Percentiles rank a stretch among this genome's conserved stretches.
phyloP scores from a whole-genome alignment of 2,329 filamentous ascomycete species.

The Fulvia fulva region DNA sequence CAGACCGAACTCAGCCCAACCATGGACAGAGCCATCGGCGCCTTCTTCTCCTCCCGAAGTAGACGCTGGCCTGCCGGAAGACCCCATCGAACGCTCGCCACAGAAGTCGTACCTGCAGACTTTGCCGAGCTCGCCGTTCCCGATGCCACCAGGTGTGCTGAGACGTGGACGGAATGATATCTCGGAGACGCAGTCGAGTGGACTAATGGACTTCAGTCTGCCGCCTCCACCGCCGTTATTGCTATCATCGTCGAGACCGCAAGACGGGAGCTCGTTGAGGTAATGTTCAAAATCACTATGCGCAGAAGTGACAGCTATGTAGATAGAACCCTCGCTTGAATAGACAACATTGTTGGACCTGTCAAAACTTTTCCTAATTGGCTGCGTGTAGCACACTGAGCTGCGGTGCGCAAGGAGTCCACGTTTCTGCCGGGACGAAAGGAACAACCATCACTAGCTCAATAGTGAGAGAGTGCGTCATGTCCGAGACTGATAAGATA shows the following conservation, averaged over 20 bases:
- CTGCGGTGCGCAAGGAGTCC: no score
- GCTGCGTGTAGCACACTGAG: background rate
- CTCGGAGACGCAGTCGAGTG: slow-evolving; percentile 6
- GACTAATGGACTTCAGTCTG: slow-evolving; percentile 10
- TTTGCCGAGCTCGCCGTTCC: slow-evolving; percentile 16
- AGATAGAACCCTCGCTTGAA: background rate
- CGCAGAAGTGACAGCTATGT: background rate
- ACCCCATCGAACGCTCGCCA: background rate
- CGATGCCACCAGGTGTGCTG: slow-evolving; percentile 6
- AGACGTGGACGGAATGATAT: background rate
- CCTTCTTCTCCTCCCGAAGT: background rate
- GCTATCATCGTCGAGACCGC: background rate
- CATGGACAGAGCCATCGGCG: background rate
- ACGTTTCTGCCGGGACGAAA: no score
- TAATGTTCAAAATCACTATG: background rate
- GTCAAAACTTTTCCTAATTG: background rate
- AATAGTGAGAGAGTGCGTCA: background rate
- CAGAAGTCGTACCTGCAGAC: slow-evolving; percentile 1
- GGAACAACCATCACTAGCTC: background rate
- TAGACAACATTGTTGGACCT: background rate
- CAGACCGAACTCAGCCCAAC: slow-evolving; percentile 2
- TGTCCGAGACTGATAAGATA: no score
- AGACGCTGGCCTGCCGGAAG: background rate
- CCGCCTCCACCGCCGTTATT: slow-evolving; percentile 11
- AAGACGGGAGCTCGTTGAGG: background rate